phyloP scores from a whole-genome alignment of 1,284 basidiomycete species.

The Trametes pubescens region DNA sequence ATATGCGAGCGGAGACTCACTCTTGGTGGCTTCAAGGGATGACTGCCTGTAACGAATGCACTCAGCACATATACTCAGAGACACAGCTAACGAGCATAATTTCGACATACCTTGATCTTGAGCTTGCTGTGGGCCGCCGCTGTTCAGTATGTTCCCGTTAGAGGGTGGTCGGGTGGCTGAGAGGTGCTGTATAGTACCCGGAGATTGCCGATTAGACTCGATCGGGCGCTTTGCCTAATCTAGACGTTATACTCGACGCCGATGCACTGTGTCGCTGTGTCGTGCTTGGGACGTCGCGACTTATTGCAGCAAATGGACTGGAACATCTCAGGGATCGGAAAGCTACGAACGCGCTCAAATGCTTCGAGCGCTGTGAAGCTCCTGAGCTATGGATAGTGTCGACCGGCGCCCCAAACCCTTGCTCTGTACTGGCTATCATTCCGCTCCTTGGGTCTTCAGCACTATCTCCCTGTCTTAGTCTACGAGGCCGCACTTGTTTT shows the following conservation, averaged over 20 bases:
- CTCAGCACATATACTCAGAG: slow-evolving; percentile 20
- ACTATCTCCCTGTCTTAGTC: not conserved
- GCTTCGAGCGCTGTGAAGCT: too few species aligned
- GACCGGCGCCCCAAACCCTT: too few species aligned
- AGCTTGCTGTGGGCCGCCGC: slow-evolving; percentile 46
- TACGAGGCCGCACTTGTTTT: not conserved
- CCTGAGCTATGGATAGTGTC: too few species aligned
- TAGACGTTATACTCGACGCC: slow-evolving; percentile 18
- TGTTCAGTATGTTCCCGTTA: slow-evolving; percentile 39
- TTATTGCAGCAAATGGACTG: too few species aligned
- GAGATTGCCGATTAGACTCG: slow-evolving; percentile 31
- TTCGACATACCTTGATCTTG: slow-evolving; percentile 46
- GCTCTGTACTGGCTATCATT: not conserved
- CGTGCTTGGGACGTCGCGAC: not conserved
- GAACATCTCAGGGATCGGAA: too few species aligned
- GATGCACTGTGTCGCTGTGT: not conserved
- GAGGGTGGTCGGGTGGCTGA: slow-evolving; percentile 39
- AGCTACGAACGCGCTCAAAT: too few species aligned
- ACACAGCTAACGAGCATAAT: slow-evolving; percentile 29
- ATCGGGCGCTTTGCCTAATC: slow-evolving; percentile 12
- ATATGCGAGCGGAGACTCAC: slow-evolving; percentile 31
- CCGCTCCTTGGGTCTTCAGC: not conserved
- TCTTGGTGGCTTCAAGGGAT: slow-evolving; percentile 34
- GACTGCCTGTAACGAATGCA: slow-evolving; percentile 25
- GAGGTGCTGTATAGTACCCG: slow-evolving; percentile 41